Percentiles rank a stretch among this genome's conserved stretches.
Evolutionary conservation across 495 filamentous ascomycete species (phyloP).

Genomic region (Talaromyces trachyspermus): DNA sequence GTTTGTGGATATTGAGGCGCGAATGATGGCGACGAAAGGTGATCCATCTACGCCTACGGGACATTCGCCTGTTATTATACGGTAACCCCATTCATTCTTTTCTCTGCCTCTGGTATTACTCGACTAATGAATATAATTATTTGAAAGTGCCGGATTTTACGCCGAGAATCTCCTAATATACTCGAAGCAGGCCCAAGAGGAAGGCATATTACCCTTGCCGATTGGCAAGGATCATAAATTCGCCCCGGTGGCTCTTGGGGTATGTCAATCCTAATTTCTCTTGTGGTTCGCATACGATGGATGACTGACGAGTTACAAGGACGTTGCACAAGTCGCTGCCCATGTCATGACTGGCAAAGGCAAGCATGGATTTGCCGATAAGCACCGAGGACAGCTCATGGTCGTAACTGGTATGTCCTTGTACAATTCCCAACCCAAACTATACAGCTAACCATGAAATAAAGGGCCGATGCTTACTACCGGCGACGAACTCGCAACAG

Average conservation of each 20-base stretch:
- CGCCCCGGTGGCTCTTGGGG: conserved; percentile 43
- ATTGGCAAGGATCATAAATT: conserved; percentile 46
- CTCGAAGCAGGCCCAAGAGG: conserved; percentile 35
- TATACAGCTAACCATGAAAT: not conserved
- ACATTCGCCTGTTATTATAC: too few species aligned
- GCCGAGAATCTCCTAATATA: conserved; percentile 50
- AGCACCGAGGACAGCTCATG: conserved; percentile 50
- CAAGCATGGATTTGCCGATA: conserved; percentile 47
- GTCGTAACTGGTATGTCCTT: conserved; percentile 36
- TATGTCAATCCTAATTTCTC: conserved; percentile 13
- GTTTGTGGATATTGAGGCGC: too few species aligned
- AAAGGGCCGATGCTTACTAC: conserved; percentile 42
- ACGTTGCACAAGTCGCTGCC: conserved; percentile 44
- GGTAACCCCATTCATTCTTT: too few species aligned
- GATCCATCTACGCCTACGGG: too few species aligned
- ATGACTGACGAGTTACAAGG: conserved; percentile 18
- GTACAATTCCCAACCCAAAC: not conserved
- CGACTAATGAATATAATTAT: conserved; percentile 1
- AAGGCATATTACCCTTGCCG: conserved; percentile 41
- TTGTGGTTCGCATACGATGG: not conserved
- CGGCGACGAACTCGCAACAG: conserved; percentile 43
- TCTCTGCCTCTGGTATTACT: not conserved
- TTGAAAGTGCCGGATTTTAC: conserved; percentile 45
- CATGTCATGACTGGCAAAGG: conserved; percentile 45
- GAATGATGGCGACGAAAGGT: too few species aligned